Evolutionary conservation across 1,139 yeast genomes (phyloP), one percentile per base, ranked within the genome.

Genomic region (Pichia sp.): DNA sequence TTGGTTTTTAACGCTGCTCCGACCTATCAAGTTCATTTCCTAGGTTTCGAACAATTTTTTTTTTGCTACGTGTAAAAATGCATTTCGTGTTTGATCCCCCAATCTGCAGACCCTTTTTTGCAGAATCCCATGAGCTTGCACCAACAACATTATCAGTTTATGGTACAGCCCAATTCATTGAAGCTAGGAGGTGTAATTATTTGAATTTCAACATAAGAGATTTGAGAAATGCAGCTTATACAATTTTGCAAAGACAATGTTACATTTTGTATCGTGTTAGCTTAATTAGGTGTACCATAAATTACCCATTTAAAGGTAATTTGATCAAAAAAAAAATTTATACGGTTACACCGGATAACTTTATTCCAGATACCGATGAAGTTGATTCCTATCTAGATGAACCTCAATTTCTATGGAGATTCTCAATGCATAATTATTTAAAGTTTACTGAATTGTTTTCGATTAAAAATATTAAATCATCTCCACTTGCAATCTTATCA

Each of bases 331-430:
- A n/a, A n/a, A n/a, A n/a, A n/a, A n/a, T 34, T 16, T 5, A 22
- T n/a, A 27, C 16, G 15, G 23, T 23, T 15, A 9, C 16, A 10
- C 33, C 26, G 6, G 31, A 19, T 19, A 22, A 28, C 26, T 38
- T 38, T 23, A 10, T 16, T 19, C 37, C 41, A 10, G 23, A 23
- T 8, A 31, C 19, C 6, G 14, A 28, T 2, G 41, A 38, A 15
- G 25, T 33, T 18, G 11, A 10, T 4, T 18, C 33, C 8, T 38
- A 38, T 29, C 16, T 38, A 1, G 20, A 23, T 5, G 21, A 38
- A 3, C 41, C 41, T 3, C 33, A 38, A 24, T 38, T 38, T 33
- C 10, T 38, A 11, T 38, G 37, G 37, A 38, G 41, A 14, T 38
- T 38, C 24, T 38, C 41, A n/a, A 21, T 23, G 14, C 19, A 7